Percentiles rank a stretch among this genome's conserved stretches.
Conservation (phyloP, 106 monocot species). For the Dendrobium officinale region DNA sequence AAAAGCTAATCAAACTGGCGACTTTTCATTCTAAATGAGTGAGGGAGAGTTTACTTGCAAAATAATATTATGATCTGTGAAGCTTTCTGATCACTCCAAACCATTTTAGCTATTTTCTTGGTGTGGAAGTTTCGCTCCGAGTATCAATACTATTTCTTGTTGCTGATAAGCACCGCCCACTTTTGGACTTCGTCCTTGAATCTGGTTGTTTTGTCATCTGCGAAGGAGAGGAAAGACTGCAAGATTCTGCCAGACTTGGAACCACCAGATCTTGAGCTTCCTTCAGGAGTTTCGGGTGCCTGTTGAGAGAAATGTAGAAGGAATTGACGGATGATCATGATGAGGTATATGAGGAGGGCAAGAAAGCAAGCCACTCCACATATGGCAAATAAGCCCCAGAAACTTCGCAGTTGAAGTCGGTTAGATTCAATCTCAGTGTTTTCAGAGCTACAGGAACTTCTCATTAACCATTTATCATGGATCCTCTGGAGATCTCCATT, state of each 20-base stretch:
- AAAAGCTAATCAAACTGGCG: too few species aligned
- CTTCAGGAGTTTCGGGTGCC: conserved; percentile 10
- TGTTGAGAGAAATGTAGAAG: conserved; percentile 13
- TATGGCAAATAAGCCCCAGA: conserved; percentile 62
- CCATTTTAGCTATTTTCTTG: neutral
- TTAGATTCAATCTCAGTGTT: conserved; percentile 34
- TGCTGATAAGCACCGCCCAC: conserved; percentile 1
- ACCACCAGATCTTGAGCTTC: conserved; percentile 16
- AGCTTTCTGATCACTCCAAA: neutral
- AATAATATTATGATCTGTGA: neutral
- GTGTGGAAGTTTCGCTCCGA: conserved; percentile 9
- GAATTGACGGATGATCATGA: conserved; percentile 38
- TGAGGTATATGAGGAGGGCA: conserved; percentile 44
- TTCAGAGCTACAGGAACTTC: conserved; percentile 27
- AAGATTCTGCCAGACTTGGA: conserved; percentile 4
- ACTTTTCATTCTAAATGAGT: too few species aligned
- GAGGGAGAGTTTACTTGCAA: neutral
- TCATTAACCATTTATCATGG: conserved; percentile 65
- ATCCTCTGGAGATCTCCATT: conserved; percentile 82
- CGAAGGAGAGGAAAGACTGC: conserved; percentile 50
- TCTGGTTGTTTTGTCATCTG: conserved; percentile 36
- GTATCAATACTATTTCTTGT: conserved; percentile 8
- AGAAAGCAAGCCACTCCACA: conserved; percentile 58
- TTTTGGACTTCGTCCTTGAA: conserved; percentile 17
- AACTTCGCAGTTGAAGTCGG: conserved; percentile 50